Evolutionary conservation across 306 rosid species (phyloP).

Genomic region (Cucumis melo): DNA sequence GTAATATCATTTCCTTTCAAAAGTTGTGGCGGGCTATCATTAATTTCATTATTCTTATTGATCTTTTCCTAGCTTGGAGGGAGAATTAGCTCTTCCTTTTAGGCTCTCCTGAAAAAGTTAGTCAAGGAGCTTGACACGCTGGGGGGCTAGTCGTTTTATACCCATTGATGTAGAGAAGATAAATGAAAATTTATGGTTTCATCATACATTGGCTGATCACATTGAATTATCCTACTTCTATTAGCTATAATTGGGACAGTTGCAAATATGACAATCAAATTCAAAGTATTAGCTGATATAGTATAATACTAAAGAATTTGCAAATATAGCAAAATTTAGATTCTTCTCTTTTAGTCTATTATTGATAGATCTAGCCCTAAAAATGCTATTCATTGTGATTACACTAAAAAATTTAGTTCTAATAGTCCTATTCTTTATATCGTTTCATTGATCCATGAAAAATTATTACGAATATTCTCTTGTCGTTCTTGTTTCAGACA

Average conservation of each 20-base stretch:
- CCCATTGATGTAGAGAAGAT: not conserved
- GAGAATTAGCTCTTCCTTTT: not conserved
- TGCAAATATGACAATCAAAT: no score
- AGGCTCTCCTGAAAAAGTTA: not conserved
- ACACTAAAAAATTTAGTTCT: not conserved
- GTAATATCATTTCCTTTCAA: slow-evolving; percentile 6
- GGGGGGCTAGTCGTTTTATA: not conserved
- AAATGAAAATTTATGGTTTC: not conserved
- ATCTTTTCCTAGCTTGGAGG: not conserved
- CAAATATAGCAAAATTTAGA: no score
- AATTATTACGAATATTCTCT: not conserved
- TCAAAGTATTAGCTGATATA: no score
- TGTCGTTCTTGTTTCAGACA: slow-evolving; percentile 24
- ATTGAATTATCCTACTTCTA: not conserved
- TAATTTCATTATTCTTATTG: not conserved
- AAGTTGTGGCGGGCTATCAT: not conserved
- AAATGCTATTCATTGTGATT: no score
- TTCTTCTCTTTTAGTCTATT: no score
- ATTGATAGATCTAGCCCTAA: no score
- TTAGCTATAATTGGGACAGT: not conserved
- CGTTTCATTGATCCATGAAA: not conserved
- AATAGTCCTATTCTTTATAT: not conserved
- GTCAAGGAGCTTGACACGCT: not conserved
- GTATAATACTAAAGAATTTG: no score
- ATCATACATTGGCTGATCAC: not conserved